Percentiles rank a stretch among this genome's conserved stretches.
Conservation (phyloP, 2,329 filamentous ascomycete genomes). For the Pseudopyrenochaeta lycopersici region DNA sequence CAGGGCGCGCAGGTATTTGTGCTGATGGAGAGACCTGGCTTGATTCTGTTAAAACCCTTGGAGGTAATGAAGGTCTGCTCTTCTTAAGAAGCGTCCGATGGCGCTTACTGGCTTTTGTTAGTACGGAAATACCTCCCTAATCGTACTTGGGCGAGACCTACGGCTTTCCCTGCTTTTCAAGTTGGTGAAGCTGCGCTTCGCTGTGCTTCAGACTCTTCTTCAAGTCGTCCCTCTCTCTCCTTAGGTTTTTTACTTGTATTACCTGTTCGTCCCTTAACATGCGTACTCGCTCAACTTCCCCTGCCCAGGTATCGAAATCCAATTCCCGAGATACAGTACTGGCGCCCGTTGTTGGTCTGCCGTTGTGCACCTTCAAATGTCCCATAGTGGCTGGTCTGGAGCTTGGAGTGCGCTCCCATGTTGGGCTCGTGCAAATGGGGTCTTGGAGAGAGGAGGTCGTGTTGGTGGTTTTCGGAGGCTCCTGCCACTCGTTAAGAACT, state of each 20-base stretch:
- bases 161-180: slow-evolving; percentile 36
- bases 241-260: slow-evolving; percentile 44
- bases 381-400: slow-evolving; percentile 13
- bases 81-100: slow-evolving; percentile 17
- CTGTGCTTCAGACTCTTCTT: slow-evolving; percentile 44
- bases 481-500: slow-evolving; percentile 33
- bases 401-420: slow-evolving; percentile 16
- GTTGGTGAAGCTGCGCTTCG: slow-evolving; percentile 40
- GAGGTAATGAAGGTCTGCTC: slow-evolving; percentile 12
- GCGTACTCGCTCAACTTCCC: slow-evolving; percentile 45
- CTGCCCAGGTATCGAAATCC: slow-evolving; percentile 39
- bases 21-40: not conserved
- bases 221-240: slow-evolving; percentile 36
- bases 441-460: slow-evolving; percentile 14
- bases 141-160: slow-evolving; percentile 9
- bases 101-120: slow-evolving; percentile 15
- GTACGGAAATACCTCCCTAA: not conserved
- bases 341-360: slow-evolving; percentile 29
- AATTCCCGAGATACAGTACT: slow-evolving; percentile 28
- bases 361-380: slow-evolving; percentile 11
- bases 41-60: not conserved
- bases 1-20: slow-evolving; percentile 11
- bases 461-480: slow-evolving; percentile 13
- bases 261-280: slow-evolving; percentile 45
- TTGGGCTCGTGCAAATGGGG: slow-evolving; percentile 15